These are phyloP conservation scores for Leishmania amazonensis DNA, from an alignment of 208 protist genomes.

Conservation along the genomic window DNA sequence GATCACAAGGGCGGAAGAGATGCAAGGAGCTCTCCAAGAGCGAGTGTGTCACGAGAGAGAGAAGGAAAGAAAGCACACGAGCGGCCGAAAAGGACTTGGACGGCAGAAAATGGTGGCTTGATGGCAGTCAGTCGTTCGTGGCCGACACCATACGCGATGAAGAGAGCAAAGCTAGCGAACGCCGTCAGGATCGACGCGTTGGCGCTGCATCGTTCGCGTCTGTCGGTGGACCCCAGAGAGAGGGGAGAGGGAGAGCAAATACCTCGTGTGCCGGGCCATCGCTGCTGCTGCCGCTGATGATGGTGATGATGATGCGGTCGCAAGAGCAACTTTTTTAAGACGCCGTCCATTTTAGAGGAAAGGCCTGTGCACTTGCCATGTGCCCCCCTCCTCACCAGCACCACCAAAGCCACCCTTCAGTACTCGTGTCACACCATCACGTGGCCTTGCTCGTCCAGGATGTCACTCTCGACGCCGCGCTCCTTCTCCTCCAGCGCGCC, in stretches of 20 bases:
- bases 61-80: background rate
- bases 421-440: background rate
- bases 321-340: background rate
- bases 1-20: background rate
- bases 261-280: background rate
- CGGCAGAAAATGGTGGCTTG: background rate
- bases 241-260: background rate
- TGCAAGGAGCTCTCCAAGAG: background rate
- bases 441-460: conserved; percentile 50
- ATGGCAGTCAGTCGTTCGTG: background rate
- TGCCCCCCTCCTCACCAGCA: background rate
- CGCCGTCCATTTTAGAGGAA: background rate
- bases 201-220: background rate
- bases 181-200: background rate
- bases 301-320: background rate
- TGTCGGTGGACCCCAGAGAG: background rate
- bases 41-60: background rate
- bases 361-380: background rate
- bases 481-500: conserved; percentile 86
- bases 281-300: background rate
- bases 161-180: background rate
- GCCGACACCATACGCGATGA: background rate
- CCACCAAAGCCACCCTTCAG: background rate
- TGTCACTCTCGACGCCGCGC: conserved; percentile 68
- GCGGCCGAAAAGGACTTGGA: background rate